Evolutionary conservation across 768 basidiomycete genomes (phyloP).

Genomic region (Russula dissimulans): DNA sequence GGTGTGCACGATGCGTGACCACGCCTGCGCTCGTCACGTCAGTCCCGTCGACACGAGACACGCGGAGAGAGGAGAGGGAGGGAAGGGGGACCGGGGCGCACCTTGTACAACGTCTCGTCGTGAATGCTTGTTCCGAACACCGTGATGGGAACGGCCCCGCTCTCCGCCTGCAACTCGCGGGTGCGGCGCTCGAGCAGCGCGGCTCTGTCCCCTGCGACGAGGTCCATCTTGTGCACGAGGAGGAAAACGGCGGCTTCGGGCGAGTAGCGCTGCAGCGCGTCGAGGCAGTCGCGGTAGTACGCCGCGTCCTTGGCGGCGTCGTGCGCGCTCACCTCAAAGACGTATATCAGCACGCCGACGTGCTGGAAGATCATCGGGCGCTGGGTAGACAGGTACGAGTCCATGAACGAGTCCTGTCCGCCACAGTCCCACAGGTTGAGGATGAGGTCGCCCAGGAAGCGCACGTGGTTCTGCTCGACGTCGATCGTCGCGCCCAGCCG

Average conservation of each 20-base stretch:
- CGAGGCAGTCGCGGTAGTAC: conserved; percentile 88
- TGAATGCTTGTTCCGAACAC: conserved; percentile 95
- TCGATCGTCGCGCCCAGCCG: conserved; percentile 95
- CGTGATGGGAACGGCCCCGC: conserved; percentile 48
- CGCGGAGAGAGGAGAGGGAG: conserved; percentile 24
- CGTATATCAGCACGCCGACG: conserved; percentile 96
- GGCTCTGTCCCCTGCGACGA: conserved; percentile 57
- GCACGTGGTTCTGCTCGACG: conserved; percentile 95
- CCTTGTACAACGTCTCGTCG: conserved; percentile 95
- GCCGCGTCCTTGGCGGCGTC: conserved; percentile 80
- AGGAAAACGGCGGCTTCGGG: conserved; percentile 82
- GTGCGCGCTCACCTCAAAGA: conserved; percentile 88
- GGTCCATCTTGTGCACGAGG: conserved; percentile 96
- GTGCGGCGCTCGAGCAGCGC: conserved; percentile 61
- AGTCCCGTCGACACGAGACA: background rate
- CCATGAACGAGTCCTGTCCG: conserved; percentile 97
- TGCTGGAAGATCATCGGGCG: conserved; percentile 93
- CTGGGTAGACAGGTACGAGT: conserved; percentile 87
- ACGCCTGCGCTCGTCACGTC: conserved; percentile 52
- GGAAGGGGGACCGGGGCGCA: conserved; percentile 22
- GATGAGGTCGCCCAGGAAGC: conserved; percentile 92
- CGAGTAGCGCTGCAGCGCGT: conserved; percentile 68
- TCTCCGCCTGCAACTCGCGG: conserved; percentile 62
- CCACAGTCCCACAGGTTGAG: conserved; percentile 99
- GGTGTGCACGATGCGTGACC: conserved; percentile 96